These are phyloP conservation scores for Calonectria henricotiae DNA, from an alignment of 2,329 filamentous ascomycete species.

Conservation along the genomic window DNA sequence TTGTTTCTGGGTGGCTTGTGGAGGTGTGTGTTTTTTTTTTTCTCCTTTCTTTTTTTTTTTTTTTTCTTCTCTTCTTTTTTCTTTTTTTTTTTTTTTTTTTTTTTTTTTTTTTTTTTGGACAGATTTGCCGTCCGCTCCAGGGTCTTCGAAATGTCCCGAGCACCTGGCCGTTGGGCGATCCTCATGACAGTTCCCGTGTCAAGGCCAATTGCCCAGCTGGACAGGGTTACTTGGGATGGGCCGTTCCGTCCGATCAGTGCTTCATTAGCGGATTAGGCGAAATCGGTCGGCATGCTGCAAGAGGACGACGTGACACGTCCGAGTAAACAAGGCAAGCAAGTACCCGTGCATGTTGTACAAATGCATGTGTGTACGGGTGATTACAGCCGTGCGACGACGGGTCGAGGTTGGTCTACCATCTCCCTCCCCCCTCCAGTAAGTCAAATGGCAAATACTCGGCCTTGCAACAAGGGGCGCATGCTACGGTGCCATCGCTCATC, in stretches of 20 bases:
- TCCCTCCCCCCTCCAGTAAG: constrained; percentile 10
- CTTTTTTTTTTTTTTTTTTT: no score
- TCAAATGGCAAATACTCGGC: constrained; percentile 1
- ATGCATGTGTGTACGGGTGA: background rate
- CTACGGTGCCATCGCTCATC: constrained; percentile 18
- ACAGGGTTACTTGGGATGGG: constrained; percentile 19
- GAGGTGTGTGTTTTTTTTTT: no score
- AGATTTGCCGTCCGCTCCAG: constrained; percentile 16
- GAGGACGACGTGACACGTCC: background rate
- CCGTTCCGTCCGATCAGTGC: constrained; percentile 21
- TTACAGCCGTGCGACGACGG: background rate
- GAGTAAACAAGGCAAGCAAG: background rate
- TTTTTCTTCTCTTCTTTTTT: no score
- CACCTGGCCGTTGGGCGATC: constrained; percentile 40
- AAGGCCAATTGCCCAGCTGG: constrained; percentile 9
- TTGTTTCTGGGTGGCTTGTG: no score
- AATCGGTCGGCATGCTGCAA: background rate
- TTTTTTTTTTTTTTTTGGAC: background rate
- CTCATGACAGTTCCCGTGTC: constrained; percentile 19
- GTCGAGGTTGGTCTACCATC: constrained; percentile 2
- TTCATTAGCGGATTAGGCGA: constrained; percentile 18
- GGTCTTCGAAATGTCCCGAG: constrained; percentile 33
- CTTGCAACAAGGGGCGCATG: constrained; percentile 10
- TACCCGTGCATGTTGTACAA: background rate
- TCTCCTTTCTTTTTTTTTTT: no score